Conservation (phyloP, 768 basidiomycete genomes). For the Suillus americanus region DNA sequence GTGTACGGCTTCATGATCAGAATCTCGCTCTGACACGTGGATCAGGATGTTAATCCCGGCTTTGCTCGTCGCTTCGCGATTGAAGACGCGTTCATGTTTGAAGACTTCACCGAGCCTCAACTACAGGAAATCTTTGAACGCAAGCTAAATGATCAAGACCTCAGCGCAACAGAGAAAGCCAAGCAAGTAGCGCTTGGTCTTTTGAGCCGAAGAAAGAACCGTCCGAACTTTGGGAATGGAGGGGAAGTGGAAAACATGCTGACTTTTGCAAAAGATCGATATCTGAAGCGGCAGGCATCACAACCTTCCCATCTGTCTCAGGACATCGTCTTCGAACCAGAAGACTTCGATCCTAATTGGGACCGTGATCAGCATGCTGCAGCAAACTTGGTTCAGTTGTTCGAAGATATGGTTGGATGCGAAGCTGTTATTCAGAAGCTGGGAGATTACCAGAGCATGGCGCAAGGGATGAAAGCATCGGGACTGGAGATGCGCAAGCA, state of each 20-base stretch:
- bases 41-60: conserved; percentile 69
- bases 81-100: conserved; percentile 67
- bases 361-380: conserved; percentile 48
- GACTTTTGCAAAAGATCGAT: conserved; percentile 48
- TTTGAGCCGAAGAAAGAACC: conserved; percentile 34
- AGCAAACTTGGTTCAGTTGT: conserved; percentile 52
- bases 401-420: conserved; percentile 63
- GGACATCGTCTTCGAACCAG: conserved; percentile 36
- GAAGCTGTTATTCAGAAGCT: conserved; percentile 53
- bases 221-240: conserved; percentile 66
- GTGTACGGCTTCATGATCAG: conserved; percentile 1
- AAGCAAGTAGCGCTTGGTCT: conserved; percentile 55
- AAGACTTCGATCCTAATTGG: conserved; percentile 63
- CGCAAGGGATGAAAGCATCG: conserved; percentile 38
- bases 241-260: conserved; percentile 66
- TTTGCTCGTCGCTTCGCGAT: conserved; percentile 65
- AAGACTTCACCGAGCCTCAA: conserved; percentile 58
- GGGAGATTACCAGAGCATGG: conserved; percentile 51
- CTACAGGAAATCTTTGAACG: conserved; percentile 49
- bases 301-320: conserved; percentile 17
- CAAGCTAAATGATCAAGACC: conserved; percentile 59
- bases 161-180: conserved; percentile 54
- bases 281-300: conserved; percentile 38
- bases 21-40: not conserved
- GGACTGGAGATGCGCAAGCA: conserved; percentile 45